A percentile compares a stretch with the other conserved stretches of the same genome.
These are phyloP conservation scores for Phytophthora quininea DNA, from an alignment of 352 stramenopile species.

Conservation along the genomic window DNA sequence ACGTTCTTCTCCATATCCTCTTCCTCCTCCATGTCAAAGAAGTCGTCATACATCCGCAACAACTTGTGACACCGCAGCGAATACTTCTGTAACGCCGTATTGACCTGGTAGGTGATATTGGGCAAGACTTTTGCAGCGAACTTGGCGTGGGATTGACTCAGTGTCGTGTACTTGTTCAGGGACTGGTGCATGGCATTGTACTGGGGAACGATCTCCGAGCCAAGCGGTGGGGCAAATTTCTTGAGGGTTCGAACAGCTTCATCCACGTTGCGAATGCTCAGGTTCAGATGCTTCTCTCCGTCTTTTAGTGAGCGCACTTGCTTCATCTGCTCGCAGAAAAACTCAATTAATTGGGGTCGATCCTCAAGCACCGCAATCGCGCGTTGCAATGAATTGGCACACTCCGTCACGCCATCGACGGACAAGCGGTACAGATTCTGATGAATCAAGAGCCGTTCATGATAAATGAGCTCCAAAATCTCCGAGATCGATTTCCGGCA, in stretches of 20 bases:
- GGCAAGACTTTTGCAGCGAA: constrained; percentile 72
- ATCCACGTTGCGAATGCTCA: constrained; percentile 76
- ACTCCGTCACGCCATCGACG: constrained; percentile 44
- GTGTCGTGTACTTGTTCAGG: constrained; percentile 50
- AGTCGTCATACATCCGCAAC: constrained; percentile 57
- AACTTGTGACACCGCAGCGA: constrained; percentile 56
- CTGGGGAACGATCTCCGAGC: constrained; percentile 33
- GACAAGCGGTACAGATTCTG: constrained; percentile 43
- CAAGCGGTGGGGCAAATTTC: constrained; percentile 43
- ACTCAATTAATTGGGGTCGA: constrained; percentile 70
- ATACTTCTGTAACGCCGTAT: constrained; percentile 59
- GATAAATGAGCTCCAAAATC: constrained; percentile 60
- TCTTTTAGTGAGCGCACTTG: constrained; percentile 61
- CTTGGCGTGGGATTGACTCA: constrained; percentile 60
- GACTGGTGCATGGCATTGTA: constrained; percentile 61
- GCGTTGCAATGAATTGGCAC: constrained; percentile 49
- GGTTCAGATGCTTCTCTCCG: constrained; percentile 57
- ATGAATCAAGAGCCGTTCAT: constrained; percentile 53
- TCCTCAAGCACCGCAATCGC: constrained; percentile 62
- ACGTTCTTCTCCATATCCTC: constrained; percentile 68
- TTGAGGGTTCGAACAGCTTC: constrained; percentile 60
- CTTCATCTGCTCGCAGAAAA: constrained; percentile 75
- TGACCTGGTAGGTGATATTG: constrained; percentile 74
- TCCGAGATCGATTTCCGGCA: constrained; percentile 65
- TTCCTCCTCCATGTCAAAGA: constrained; percentile 47